phyloP scores from a whole-genome alignment of 257 asterid genomes.

The Echites panduratus region DNA sequence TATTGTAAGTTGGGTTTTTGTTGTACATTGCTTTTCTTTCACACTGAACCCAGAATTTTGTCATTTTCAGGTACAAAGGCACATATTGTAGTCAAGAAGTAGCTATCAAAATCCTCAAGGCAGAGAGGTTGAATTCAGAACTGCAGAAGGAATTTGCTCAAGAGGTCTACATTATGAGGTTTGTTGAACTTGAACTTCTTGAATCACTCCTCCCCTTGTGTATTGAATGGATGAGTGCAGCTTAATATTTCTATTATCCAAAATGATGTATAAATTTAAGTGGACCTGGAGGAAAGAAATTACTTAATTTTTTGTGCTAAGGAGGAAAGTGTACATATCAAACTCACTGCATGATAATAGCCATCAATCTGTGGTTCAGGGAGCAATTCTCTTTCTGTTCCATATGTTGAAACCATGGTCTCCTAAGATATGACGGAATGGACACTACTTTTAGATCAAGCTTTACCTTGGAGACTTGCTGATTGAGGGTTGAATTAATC shows the following conservation, averaged over 20 bases:
- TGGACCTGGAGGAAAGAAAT: not conserved
- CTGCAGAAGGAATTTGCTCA: constrained; percentile 94
- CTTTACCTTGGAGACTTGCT: not conserved
- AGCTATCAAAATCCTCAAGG: constrained; percentile 91
- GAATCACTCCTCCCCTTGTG: not conserved
- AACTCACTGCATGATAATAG: not conserved
- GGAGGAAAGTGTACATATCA: not conserved
- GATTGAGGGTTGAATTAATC: not conserved
- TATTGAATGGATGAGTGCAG: not conserved
- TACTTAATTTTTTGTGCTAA: not conserved
- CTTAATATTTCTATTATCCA: not conserved
- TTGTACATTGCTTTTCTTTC: constrained; percentile 15
- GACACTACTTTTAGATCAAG: not conserved
- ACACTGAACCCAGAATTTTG: constrained; percentile 16
- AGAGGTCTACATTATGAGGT: constrained; percentile 98
- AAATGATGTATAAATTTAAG: not conserved
- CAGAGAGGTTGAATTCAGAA: constrained; percentile 73
- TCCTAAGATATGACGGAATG: not conserved
- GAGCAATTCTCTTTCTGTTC: not conserved
- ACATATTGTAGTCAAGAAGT: constrained; percentile 85
- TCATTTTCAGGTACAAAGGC: constrained; percentile 67
- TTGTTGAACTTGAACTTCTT: constrained; percentile 16
- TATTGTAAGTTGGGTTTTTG: not conserved
- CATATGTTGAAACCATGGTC: not conserved
- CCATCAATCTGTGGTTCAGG: not conserved